A percentile compares a stretch with the other conserved stretches of the same genome.
Evolutionary conservation across 164 flowering plant species (phyloP).

Genomic region (Tetracentron sinense): DNA sequence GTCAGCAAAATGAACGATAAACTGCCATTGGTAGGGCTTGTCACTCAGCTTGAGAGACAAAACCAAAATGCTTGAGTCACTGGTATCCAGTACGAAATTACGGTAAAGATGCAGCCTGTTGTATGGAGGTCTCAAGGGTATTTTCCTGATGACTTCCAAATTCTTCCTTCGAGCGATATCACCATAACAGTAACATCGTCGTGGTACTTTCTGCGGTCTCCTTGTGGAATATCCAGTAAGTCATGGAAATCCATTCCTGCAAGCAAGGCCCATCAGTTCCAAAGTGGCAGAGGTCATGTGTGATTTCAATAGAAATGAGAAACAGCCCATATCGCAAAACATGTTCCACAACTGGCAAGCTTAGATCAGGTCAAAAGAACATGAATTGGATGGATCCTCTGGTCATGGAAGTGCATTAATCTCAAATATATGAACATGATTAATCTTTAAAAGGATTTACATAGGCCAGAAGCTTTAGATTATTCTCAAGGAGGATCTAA

Average conservation of each 20-base stretch:
- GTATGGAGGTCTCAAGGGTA: conserved; percentile 41
- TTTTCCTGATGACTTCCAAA: conserved; percentile 96
- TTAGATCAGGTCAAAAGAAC: too few relatives aligned
- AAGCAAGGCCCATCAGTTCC: conserved; percentile 12
- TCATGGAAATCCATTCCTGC: conserved; percentile 95
- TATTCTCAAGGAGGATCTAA: too few relatives aligned
- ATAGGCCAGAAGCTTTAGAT: too few relatives aligned
- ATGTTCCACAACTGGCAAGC: too few relatives aligned
- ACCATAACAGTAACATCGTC: conserved; percentile 98
- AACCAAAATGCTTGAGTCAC: conserved; percentile 3
- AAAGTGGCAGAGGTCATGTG: neutral
- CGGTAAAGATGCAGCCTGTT: conserved; percentile 1
- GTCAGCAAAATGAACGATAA: conserved; percentile 12
- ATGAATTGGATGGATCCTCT: too few relatives aligned
- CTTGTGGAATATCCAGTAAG: conserved; percentile 93
- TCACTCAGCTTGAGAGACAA: conserved; percentile 12
- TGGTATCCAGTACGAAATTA: conserved; percentile 5
- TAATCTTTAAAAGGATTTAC: too few relatives aligned
- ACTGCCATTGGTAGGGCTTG: neutral
- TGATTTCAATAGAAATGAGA: neutral
- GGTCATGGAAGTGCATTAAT: too few relatives aligned
- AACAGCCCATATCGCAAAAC: neutral
- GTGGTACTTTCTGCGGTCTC: conserved; percentile 95
- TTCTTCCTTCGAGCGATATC: conserved; percentile 94
- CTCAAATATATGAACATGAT: too few relatives aligned